Evolutionary conservation across 1,284 basidiomycete species (phyloP), one percentile per base, ranked within the genome.

Genomic region (Tilletia horrida): DNA sequence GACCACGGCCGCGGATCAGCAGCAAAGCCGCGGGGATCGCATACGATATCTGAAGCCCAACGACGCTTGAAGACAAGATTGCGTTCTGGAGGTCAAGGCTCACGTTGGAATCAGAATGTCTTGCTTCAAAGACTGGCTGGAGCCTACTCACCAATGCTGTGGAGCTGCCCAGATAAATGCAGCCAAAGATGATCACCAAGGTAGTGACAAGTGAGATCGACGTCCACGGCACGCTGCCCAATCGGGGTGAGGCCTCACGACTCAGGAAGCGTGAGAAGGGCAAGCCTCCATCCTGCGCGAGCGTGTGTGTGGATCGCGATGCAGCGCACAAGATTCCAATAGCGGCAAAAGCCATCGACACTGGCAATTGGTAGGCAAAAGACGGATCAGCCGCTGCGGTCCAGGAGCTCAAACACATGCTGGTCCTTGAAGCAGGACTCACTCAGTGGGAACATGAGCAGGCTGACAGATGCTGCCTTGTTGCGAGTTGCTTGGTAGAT

Each of bases 221-320:
- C 82, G 67, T 62, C 63, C 61, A 63, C 14, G 55, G 55, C 29
- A 59, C 55, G 16, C 29, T 18, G 11, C 55, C 55, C 14, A 59
- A 29, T 21, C n/a, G 27, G 11, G 55, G 82, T 44, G 68, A 68
- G 72, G 86, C 85, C 71, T 88, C 84, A 40, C 81, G 82, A 1
- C 86, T 79, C 76, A 89, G 87, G 62, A 84, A 76, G 1, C 66
- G 62, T 29, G 86, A 85, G 73, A 88, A 86, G 1, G 88, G 88
- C 1, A 90, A 84, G 8, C 88, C 89, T 65, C 84, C 83, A 81
- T 91, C 90, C 0, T 88, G 84, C 0, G 89, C 88, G 71, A 91
- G 90, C 44, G 87, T 86, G 83, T 88, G 88, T 1, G 87, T 87
- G 76, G 88, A 87, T 21, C 89, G 85, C 1, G 88, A 89, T 13